Base-by-base conservation (phyloP, 2,329 filamentous ascomycete genomes). In the Fusarium torulosum region DNA sequence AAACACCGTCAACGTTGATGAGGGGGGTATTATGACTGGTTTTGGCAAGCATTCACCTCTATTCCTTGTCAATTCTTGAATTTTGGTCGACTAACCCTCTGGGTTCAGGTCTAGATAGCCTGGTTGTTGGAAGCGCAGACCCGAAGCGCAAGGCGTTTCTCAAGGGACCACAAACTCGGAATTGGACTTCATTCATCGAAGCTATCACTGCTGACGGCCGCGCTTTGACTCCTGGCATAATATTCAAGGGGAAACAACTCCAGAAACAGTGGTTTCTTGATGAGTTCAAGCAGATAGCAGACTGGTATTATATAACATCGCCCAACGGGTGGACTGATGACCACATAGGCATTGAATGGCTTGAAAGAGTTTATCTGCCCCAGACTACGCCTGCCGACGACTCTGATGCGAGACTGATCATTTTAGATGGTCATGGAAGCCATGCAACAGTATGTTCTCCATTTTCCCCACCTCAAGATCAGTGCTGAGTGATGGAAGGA, bases 251-350 rank as follows among this genome's bases (percentile, higher is more conserved):
- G 4, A 65, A 58, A 43, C 4, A 53, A 37, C 57, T 65, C 0
- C 49, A 61, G 35, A 41, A 57, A 50, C 47, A 61, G 23, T 65
- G 44, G 56, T 61, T 65, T 51, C 15, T 60, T 19, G 27, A 61
- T 0, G 52, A 65, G 33, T 43, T 65, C n/a, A 45, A 51, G 43
- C 14, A 57, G 35, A 43, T 65, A 52, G 54, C 40, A 11, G 51
- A 63, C 41, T 59, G 40, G 41, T 43, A 55, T 46, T 63, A 59
- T 13, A 59, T 63, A 23, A 58, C 42, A 2, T 59, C 33, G 9
- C 27, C n/a, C 2, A 63, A 51, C 29, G 38, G 53, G 25, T 58
- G 23, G 59, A 63, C 59, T 20, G 21, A 53, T 27, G 15, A 63
- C 43, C 29, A 63, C 8, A 63, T 63, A 11, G 42, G 19, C 9